Percentiles rank a stretch among this genome's conserved stretches.
Evolutionary conservation across 2,329 filamentous ascomycete genomes (phyloP).

Genomic region (Helotiales sp.): DNA sequence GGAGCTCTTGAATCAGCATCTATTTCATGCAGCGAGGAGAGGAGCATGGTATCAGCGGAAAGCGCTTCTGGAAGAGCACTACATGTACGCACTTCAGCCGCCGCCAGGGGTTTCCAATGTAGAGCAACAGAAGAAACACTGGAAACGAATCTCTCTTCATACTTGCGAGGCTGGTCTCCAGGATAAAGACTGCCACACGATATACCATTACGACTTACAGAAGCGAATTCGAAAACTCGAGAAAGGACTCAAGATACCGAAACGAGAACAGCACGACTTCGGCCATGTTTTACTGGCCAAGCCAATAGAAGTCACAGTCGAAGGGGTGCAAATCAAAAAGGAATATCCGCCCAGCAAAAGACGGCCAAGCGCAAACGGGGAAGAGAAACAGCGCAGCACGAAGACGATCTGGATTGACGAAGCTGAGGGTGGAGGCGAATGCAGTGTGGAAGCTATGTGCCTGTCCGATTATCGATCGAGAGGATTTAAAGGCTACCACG

Average conservation of each 20-base stretch:
- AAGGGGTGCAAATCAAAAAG: conserved; percentile 78
- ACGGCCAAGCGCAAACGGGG: conserved; percentile 25
- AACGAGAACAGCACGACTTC: conserved; percentile 90
- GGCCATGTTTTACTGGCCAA: conserved; percentile 79
- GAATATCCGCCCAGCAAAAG: conserved; percentile 48
- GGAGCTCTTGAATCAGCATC: conserved; percentile 77
- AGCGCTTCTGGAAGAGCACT: conserved; percentile 92
- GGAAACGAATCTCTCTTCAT: conserved; percentile 74
- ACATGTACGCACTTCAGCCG: conserved; percentile 69
- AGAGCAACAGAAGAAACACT: conserved; percentile 77
- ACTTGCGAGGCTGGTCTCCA: conserved; percentile 89
- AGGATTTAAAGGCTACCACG: conserved; percentile 95
- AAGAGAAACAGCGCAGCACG: conserved; percentile 53
- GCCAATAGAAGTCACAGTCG: conserved; percentile 74
- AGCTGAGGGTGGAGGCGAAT: conserved; percentile 70
- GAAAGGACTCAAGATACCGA: conserved; percentile 79
- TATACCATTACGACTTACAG: conserved; percentile 93
- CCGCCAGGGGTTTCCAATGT: conserved; percentile 40
- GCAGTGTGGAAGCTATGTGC: conserved; percentile 93
- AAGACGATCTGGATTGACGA: conserved; percentile 92
- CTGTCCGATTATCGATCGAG: conserved; percentile 78
- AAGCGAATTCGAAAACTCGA: conserved; percentile 94
- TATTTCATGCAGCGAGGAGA: conserved; percentile 84
- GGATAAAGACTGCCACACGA: conserved; percentile 86
- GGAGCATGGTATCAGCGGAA: conserved; percentile 97